phyloP scores from a whole-genome alignment of 495 filamentous ascomycete species.

The Aspergillus sclerotioniger region DNA sequence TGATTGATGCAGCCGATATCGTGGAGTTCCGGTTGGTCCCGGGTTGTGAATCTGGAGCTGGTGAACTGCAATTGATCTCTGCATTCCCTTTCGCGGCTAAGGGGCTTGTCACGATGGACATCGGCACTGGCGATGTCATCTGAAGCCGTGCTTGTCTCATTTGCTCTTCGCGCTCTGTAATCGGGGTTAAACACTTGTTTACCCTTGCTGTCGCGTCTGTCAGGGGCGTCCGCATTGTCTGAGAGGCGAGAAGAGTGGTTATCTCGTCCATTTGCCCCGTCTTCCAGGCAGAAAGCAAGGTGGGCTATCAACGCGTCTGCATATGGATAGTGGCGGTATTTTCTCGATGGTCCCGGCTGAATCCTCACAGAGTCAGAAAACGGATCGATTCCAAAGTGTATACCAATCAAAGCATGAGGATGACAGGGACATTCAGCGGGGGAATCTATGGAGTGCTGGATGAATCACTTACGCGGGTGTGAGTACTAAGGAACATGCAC shows the following conservation, averaged over 20 bases:
- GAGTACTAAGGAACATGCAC: no score
- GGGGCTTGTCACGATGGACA: conserved; percentile 37
- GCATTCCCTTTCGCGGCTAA: conserved; percentile 33
- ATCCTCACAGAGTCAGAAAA: no score
- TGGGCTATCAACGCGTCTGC: neutral
- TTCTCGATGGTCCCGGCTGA: neutral
- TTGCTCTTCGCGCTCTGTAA: conserved; percentile 23
- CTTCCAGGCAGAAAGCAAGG: conserved; percentile 11
- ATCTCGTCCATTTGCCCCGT: conserved; percentile 22
- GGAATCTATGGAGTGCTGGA: no score
- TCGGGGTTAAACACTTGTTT: conserved; percentile 38
- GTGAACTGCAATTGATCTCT: conserved; percentile 55
- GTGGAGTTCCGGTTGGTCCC: conserved; percentile 69
- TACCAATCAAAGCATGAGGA: no score
- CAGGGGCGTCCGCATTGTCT: conserved; percentile 46
- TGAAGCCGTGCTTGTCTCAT: conserved; percentile 23
- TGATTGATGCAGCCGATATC: conserved; percentile 65
- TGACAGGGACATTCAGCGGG: no score
- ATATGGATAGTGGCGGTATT: conserved; percentile 9
- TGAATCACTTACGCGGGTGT: no score
- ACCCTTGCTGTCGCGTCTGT: conserved; percentile 47
- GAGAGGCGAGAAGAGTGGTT: conserved; percentile 11
- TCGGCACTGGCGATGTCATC: conserved; percentile 34
- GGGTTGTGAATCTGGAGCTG: conserved; percentile 48
- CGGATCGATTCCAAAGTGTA: neutral